Evolutionary conservation across 371 early-diverging fungal species (phyloP), one percentile per base, ranked within the genome.

Genomic region (Rhizomucor pusillus): DNA sequence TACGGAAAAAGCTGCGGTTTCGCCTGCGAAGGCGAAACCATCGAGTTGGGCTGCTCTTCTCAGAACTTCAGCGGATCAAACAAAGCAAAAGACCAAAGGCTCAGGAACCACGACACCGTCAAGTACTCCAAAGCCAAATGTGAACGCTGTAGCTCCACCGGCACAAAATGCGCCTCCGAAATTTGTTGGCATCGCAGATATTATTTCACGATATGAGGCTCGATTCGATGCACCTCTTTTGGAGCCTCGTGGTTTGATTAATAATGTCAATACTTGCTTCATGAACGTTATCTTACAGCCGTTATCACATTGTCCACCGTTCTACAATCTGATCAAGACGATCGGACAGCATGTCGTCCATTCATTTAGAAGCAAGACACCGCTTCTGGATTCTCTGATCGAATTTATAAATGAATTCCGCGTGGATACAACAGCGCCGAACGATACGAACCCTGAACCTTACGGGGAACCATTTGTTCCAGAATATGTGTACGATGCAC

Each of bases 191-290:
- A 75, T 83, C 47, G 72, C 70, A 23, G 84, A 80, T 44, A 78
- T 84, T 16, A 69, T 87, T 20, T 66, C 69, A 51, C 75, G 77
- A 37, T 85, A 73, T 53, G 71, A 82, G 37, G 77, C 80, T 13
- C 68, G 68, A 4, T 83, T 73, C 44, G 56, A 61, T 16, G 71
- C 73, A 6, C 72, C 75, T 37, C 70, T 87, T 22, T 72, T 94
- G 29, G 83, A 84, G 52, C 95, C 97, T 14, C 85, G 97, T 34
- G 98, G 98, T 3, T 80, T 98, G 43, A 87, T 93, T 56, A 98
- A 98, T 64, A 90, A 86, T 53, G 97, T 97, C 41, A 98, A 98
- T 75, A 94, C 90, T 73, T 98, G 98, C 70, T 98, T 94, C 63
- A 91, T 97, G 91, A 98, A 97, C 63, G 93, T 90, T 73, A 90